Evolutionary conservation across 257 asterid genomes (phyloP), one percentile per base, ranked within the genome.

Genomic region (Oldenlandia corymbosa): DNA sequence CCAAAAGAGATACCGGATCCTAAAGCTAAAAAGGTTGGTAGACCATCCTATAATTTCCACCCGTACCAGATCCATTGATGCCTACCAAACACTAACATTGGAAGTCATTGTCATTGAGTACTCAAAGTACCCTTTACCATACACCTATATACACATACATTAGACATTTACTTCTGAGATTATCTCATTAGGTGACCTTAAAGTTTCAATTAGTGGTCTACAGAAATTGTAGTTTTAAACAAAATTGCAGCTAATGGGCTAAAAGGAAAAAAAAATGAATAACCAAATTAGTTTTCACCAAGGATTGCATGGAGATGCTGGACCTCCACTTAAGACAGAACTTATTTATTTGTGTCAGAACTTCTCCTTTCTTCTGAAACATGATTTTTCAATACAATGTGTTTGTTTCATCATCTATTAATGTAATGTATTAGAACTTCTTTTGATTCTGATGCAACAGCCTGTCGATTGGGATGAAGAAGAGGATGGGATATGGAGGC

Each of bases 401-500:
- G 21, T 18, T 58, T 58, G 50, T 28, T 18, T 53, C 17, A 23
- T 32, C 31, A 8, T 3, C 14, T 45, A 56, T 13, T 36, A 10
- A 46, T 49, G 26, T 24, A 20, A 31, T 46, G 27, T 57, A 5
- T 16, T n/a, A n/a, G n/a, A 55, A 1, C 53, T 3, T 28, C 26
- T 11, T 37, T 53, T 26, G 31, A 2, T 36, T n/a, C 64, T 31
- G 31, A 48, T 42, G 0, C 54, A 69, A 66, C 75, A 90, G 97
- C 97, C 94, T 39, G 79, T 72, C 64, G 86, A 89, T 67, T 89
- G 97, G 97, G 97, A 89, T 68, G 97, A 89, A 75, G 95, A 89
- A 21, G 97, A 89, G 52, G 97, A 86, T 81, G 97, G 97, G 53
- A 74, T 78, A 61, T 89, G 97, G 97, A 87, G 72, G 59, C 73